Percentiles rank a stretch among this genome's conserved stretches.
Evolutionary conservation across 495 filamentous ascomycete genomes (phyloP).

Genomic region (Aspergillus leporis): DNA sequence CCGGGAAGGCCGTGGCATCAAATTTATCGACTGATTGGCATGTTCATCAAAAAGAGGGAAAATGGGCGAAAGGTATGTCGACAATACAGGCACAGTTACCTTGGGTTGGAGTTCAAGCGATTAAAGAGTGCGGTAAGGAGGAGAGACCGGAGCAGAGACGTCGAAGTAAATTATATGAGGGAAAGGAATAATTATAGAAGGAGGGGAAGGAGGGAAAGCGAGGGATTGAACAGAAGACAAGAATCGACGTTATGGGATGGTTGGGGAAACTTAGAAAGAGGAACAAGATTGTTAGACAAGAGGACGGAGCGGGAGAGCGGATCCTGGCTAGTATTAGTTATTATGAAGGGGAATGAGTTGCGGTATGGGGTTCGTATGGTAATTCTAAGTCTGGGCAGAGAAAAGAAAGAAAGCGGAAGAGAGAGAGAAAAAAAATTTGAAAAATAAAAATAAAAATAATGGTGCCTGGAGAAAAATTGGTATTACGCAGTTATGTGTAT

Average conservation of each 20-base stretch:
- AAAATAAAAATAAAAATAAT: constrained; percentile 1
- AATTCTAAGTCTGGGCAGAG: constrained; percentile 6
- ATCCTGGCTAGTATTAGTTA: constrained; percentile 3
- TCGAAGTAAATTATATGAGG: constrained; percentile 4
- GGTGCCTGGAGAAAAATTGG: background rate
- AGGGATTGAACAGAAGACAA: constrained; percentile 9
- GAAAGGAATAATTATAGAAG: too few relatives aligned
- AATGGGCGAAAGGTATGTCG: constrained; percentile 9
- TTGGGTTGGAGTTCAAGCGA: constrained; percentile 10
- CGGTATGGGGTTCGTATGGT: constrained; percentile 4
- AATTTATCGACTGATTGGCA: constrained; percentile 28
- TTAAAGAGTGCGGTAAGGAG: constrained; percentile 4
- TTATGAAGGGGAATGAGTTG: background rate
- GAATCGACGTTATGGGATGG: constrained; percentile 15
- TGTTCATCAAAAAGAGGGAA: constrained; percentile 19
- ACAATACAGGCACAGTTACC: constrained; percentile 14
- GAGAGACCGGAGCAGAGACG: constrained; percentile 3
- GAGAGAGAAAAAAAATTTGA: constrained; percentile 1
- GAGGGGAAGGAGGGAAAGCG: constrained; percentile 5
- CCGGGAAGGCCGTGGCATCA: constrained; percentile 26
- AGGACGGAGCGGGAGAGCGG: background rate
- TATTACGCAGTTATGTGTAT: background rate
- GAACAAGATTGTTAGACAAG: background rate
- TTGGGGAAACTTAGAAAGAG: constrained; percentile 11
- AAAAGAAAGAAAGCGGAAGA: constrained; percentile 1